Evolutionary conservation across 2,329 filamentous ascomycete species (phyloP).

Genomic region (Aphanocladium album): DNA sequence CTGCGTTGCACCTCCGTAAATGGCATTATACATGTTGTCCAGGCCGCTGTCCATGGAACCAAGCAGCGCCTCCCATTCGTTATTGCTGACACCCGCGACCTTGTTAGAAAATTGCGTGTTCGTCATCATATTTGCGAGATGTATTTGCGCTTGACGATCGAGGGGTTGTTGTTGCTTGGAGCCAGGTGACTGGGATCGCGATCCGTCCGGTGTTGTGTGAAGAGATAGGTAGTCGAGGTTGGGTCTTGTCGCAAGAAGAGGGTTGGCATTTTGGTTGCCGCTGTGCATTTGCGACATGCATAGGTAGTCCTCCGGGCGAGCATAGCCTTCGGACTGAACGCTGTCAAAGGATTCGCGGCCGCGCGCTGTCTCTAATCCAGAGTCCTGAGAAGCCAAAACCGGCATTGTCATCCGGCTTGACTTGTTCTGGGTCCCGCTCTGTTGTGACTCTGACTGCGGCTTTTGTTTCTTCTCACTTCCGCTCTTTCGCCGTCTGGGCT

Average conservation of each 20-base stretch:
- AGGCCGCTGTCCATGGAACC: constrained; percentile 74
- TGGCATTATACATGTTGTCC: constrained; percentile 79
- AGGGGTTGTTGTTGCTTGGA: constrained; percentile 27
- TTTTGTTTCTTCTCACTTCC: constrained; percentile 34
- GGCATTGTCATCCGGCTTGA: constrained; percentile 53
- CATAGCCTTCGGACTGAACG: constrained; percentile 28
- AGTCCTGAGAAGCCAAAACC: constrained; percentile 27
- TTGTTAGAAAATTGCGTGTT: constrained; percentile 23
- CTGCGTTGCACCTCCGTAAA: constrained; percentile 61
- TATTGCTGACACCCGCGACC: constrained; percentile 47
- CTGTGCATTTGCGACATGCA: constrained; percentile 40
- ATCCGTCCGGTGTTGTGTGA: constrained; percentile 40
- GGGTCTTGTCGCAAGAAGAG: constrained; percentile 27
- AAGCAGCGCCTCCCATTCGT: constrained; percentile 79
- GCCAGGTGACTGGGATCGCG: constrained; percentile 44
- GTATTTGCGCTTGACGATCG: constrained; percentile 20
- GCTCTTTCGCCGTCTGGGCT: constrained; percentile 40
- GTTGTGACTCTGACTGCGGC: constrained; percentile 25
- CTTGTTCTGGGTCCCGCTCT: constrained; percentile 42
- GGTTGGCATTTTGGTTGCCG: constrained; percentile 27
- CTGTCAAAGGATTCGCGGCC: constrained; percentile 47
- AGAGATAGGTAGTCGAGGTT: constrained; percentile 59
- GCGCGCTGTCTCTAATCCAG: constrained; percentile 36
- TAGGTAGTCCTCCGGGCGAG: constrained; percentile 42
- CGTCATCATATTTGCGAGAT: constrained; percentile 21